A percentile compares a stretch with the other conserved stretches of the same genome.
Conservation (phyloP, 306 rosid species). For the Astragalus glycyphyllos region DNA sequence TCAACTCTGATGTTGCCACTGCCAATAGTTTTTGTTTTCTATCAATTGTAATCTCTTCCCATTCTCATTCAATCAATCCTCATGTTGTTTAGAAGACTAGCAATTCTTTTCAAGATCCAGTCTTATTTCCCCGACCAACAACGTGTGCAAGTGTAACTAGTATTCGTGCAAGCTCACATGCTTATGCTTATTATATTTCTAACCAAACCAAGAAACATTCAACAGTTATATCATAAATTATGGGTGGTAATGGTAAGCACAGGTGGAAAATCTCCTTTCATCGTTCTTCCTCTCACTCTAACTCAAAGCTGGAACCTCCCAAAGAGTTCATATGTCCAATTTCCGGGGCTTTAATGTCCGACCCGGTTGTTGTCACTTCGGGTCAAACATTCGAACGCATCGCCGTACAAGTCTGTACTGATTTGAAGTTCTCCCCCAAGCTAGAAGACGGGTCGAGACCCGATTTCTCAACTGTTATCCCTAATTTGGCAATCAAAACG, state of each 20-base stretch:
- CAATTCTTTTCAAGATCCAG: background rate
- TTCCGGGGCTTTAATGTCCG: conserved; percentile 74
- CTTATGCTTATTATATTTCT: background rate
- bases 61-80: background rate
- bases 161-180: background rate
- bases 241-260: conserved; percentile 83
- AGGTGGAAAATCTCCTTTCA: conserved; percentile 73
- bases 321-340: conserved; percentile 74
- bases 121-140: background rate
- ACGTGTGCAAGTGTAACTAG: background rate
- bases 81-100: background rate
- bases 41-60: too few species aligned
- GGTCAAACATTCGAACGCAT: conserved; percentile 92
- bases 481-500: conserved; percentile 65
- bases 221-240: background rate
- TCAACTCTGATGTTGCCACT: background rate
- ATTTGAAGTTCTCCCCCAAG: conserved; percentile 55
- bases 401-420: conserved; percentile 63
- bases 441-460: conserved; percentile 72
- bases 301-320: conserved; percentile 53
- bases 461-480: conserved; percentile 72
- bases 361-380: conserved; percentile 88
- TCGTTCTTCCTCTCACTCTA: conserved; percentile 56
- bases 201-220: background rate
- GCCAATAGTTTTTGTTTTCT: background rate